Conservation (phyloP, 2,329 filamentous ascomycete genomes). For the Lanzia echinophila region DNA sequence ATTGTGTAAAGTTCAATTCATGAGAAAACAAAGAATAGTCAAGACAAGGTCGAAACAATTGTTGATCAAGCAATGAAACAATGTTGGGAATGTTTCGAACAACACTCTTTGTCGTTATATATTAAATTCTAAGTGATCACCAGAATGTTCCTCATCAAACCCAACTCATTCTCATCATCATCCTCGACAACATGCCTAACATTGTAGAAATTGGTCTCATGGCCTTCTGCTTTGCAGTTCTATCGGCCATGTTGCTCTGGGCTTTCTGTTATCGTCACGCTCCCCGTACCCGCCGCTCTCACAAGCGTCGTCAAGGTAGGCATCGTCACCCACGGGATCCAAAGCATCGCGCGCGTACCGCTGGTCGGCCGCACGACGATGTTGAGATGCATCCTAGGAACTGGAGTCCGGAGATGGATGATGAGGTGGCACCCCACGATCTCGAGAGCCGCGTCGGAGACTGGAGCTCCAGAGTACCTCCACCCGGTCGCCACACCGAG, state of each 20-base stretch:
- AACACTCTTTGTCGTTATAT: too few relatives aligned
- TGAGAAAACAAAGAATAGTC: too few relatives aligned
- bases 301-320: neutral
- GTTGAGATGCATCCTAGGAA: conserved; percentile 4
- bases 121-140: neutral
- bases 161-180: neutral
- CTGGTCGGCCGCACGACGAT: neutral
- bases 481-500: too few relatives aligned
- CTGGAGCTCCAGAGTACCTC: too few relatives aligned
- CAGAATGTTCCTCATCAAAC: neutral
- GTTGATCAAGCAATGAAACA: too few relatives aligned
- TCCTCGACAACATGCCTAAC: neutral
- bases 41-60: too few relatives aligned
- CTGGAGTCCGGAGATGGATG: neutral
- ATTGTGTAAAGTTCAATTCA: too few relatives aligned
- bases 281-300: neutral
- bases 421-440: neutral
- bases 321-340: neutral
- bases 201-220: neutral
- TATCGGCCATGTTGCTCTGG: neutral
- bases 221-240: conserved; percentile 1
- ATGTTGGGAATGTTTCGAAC: too few relatives aligned
- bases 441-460: too few relatives aligned
- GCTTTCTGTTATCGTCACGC: conserved; percentile 4
- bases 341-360: conserved; percentile 1